Base-by-base conservation (phyloP, 2,329 filamentous ascomycete genomes). In the Lojkania enalia region DNA sequence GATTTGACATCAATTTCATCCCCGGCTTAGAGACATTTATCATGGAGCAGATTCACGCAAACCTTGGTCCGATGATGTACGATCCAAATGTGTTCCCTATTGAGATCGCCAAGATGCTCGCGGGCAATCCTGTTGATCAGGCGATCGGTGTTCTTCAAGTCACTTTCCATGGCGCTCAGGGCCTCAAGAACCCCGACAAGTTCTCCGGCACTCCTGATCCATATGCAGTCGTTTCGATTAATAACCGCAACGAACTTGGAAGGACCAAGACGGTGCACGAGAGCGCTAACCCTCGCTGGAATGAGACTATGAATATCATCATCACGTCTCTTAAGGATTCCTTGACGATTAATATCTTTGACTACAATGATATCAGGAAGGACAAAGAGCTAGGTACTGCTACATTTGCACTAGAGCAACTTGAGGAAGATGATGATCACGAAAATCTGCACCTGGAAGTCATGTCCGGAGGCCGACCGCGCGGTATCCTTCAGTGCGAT, bases 1-100 rank as follows among this genome's bases (percentile, higher is more conserved):
- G 94, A 29, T 96, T 99, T 67, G 94, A 99, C 64, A 97, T 99
- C 78, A 97, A 96, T 74, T 96, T 99, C 72, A 95, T 99, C 57
- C 94, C 94, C 14, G 92, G 92, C 57, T 80, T 99, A 18, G 91
- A 97, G 70, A 81, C 71, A 44, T 99, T 99, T 71, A 99, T 99
- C 60, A 84, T 88, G 66, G 94, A 99, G 60, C 90, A 95, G 74
- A 95, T 99, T 41, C 95, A 99, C 70, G 88, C 87, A 52, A 96
- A 92, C 63, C 75, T 99, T 38, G 87, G 84, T 2, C 95, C 94
- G 0, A 97, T 99, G 87, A 96, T 99, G 90, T 99, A 99, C 66
- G 86, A 84, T 27, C 94, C 94, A 6, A 96, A 99, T 59, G 90
- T 97, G 38, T 99, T 99, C 77, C 94, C 94, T 13, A 94, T 99